These are phyloP conservation scores for Chytriomyces confervae DNA, from an alignment of 192 early-diverging fungal genomes.

Conservation along the genomic window DNA sequence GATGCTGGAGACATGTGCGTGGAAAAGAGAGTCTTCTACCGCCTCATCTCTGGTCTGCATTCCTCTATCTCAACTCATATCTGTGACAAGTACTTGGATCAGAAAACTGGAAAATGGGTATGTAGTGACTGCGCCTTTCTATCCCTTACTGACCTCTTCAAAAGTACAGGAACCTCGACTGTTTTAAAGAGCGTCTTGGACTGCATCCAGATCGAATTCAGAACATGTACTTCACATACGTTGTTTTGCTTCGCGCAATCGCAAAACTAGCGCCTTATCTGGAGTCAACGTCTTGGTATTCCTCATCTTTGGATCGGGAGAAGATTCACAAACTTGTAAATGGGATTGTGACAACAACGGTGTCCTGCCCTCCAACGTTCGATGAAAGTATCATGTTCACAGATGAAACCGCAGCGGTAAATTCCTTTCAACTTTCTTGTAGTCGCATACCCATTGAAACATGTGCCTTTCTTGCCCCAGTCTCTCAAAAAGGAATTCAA, in stretches of 20 bases:
- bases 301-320: slow-evolving; percentile 5
- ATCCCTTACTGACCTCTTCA: not conserved
- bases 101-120: slow-evolving; percentile 88
- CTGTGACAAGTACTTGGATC: slow-evolving; percentile 91
- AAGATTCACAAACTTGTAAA: slow-evolving; percentile 45
- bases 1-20: slow-evolving; percentile 56
- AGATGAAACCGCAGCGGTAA: slow-evolving; percentile 50
- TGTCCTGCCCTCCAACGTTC: slow-evolving; percentile 79
- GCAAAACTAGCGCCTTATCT: slow-evolving; percentile 82
- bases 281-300: slow-evolving; percentile 68
- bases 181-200: slow-evolving; percentile 88
- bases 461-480: slow-evolving; percentile 31
- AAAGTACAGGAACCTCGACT: slow-evolving; percentile 82
- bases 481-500: slow-evolving; percentile 86
- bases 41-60: slow-evolving; percentile 77
- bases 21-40: slow-evolving; percentile 81
- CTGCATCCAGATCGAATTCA: slow-evolving; percentile 88
- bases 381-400: slow-evolving; percentile 88
- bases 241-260: slow-evolving; percentile 82
- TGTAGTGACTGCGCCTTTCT: not conserved
- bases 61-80: slow-evolving; percentile 97
- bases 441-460: not conserved
- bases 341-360: slow-evolving; percentile 63
- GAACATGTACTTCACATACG: slow-evolving; percentile 96
- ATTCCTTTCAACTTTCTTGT: slow-evolving; percentile 31